Conservation (phyloP, 2,329 filamentous ascomycete genomes). For the Teratosphaeria zuluensis region DNA sequence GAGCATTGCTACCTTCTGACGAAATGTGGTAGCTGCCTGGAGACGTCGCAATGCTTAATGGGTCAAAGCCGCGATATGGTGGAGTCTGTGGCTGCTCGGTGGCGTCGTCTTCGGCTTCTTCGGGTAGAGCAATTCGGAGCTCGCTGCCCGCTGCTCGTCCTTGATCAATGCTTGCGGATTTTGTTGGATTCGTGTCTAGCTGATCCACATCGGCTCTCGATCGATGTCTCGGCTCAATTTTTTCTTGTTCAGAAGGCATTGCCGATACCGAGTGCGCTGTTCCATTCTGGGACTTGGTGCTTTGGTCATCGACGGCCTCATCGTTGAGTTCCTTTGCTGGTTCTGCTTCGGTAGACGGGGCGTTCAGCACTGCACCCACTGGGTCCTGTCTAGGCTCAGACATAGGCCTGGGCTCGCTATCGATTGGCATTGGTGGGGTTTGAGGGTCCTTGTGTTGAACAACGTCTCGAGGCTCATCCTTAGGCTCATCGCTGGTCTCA, state of each 20-base stretch:
- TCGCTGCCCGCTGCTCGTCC: neutral
- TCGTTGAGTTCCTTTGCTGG: neutral
- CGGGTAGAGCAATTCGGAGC: neutral
- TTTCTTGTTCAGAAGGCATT: neutral
- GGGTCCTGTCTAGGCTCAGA: neutral
- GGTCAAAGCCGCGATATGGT: neutral
- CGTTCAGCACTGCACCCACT: neutral
- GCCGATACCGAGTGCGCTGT: neutral
- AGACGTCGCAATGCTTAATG: neutral
- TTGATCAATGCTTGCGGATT: neutral
- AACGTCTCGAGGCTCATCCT: neutral
- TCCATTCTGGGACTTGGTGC: neutral
- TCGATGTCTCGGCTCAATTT: neutral
- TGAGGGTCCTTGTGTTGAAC: neutral
- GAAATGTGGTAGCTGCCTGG: neutral
- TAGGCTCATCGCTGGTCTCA: neutral
- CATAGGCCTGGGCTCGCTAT: neutral
- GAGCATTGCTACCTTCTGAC: neutral
- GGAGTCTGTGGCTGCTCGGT: neutral
- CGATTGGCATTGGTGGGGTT: neutral
- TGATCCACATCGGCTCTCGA: neutral
- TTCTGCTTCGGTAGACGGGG: neutral
- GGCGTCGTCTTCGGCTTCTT: neutral
- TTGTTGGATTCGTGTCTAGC: neutral
- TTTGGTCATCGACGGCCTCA: neutral